Evolutionary conservation across 106 monocot genomes (phyloP), one percentile per base, ranked within the genome.

Genomic region (Phalaenopsis equestris): DNA sequence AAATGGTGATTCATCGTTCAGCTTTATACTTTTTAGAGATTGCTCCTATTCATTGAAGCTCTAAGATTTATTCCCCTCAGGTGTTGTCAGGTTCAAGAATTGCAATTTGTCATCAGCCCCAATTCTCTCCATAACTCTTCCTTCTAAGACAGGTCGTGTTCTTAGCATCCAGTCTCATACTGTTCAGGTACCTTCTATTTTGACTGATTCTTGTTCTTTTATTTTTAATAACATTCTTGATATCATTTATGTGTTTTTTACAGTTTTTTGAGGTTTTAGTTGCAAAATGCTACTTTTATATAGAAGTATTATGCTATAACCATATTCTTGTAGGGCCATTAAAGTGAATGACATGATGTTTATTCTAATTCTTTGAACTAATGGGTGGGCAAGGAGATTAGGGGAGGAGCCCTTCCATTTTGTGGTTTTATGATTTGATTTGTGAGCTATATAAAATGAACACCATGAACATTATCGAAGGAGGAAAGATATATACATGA

Each of bases 151-250:
- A 15, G 99, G 99, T 15, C 95, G 99, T 55, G 91, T 99, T 49
- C 95, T 99, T 85, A 99, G 99, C 83, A 99, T 99, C 87, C 99
- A 99, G 47, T 99, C 99, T 16, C 99, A 99, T 85, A 95, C 99
- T 5, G 99, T 99, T 39, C 99, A 99, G 93, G 99, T 97, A 79
- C 76, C 24, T 21, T 76, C 3, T 76, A 74, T 23, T 76, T 74
- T 19, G 42, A 74, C n/a, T 43, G 41, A 6, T 74, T 45, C 18
- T 39, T 70, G 10, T 8, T 38, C 39, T 70, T 8, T 70, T 37
- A 2, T 38, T 38, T 70, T 37, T 70, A 39, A 1, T 3, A 70
- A 70, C 5, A 36, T 2, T 1, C 3, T 39, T 39, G 12, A 12
- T 39, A n/a, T 36, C 11, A 38, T 70, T 38, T 5, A 14, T 61